These are phyloP conservation scores for Heterobasidion irregulare DNA, from an alignment of 1,284 basidiomycete species.

Conservation along the genomic window DNA sequence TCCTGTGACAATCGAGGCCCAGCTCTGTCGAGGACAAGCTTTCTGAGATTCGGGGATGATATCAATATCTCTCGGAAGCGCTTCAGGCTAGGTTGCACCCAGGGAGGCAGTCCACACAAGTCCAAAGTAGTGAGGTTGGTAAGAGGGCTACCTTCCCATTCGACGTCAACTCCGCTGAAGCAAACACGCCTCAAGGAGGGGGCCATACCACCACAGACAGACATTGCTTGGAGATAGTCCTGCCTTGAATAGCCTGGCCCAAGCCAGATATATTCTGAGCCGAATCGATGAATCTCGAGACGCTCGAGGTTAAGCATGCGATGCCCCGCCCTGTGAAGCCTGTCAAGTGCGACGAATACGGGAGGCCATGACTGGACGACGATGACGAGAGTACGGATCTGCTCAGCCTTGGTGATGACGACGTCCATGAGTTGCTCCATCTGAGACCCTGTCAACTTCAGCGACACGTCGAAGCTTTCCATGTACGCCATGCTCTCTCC, in stretches of 20 bases:
- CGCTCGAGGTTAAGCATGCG: constrained; percentile 41
- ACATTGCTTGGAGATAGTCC: neutral
- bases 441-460: constrained; percentile 31
- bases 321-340: constrained; percentile 28
- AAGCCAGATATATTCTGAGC: constrained; percentile 35
- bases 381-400: constrained; percentile 48
- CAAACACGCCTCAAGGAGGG: neutral
- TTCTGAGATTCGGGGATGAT: neutral
- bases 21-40: neutral
- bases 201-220: neutral
- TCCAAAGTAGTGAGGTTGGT: constrained; percentile 29
- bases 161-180: neutral
- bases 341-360: constrained; percentile 37
- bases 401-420: constrained; percentile 38
- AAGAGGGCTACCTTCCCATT: constrained; percentile 27
- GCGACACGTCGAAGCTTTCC: neutral
- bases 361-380: constrained; percentile 43
- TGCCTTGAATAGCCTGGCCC: neutral
- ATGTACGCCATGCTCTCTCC: constrained; percentile 25
- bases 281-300: constrained; percentile 52
- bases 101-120: neutral
- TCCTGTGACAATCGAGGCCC: too few relatives aligned
- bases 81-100: neutral
- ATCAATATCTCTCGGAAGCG: neutral
- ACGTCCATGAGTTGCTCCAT: constrained; percentile 36